Base-by-base conservation (phyloP, 805 yeast species). In the Cyberlindnera veronae region DNA sequence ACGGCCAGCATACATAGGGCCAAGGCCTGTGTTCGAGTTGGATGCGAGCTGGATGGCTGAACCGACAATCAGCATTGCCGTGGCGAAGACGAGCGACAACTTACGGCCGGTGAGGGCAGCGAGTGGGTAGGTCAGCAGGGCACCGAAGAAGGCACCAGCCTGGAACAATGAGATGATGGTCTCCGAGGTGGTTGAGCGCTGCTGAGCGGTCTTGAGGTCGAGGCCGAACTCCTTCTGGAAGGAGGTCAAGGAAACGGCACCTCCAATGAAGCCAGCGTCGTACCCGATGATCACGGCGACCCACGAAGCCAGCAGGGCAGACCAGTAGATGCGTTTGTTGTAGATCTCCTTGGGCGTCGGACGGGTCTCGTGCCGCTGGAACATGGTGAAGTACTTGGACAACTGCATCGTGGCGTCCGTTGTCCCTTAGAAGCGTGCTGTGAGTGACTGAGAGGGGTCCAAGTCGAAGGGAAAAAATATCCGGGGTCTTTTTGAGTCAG, bases 191-290 rank as follows among this genome's bases (percentile, higher is more conserved):
- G 33, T 38, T 1, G 66, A 51, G 3, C 55, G 55, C n/a, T 45
- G 32, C 14, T 54, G 47, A 0, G 57, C 22, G 4, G 68, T 42
- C 56, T 58, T 58, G 6, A 50, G 39, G 39, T 58, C 67, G 32
- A 73, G 48, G 13, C 69, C 72, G 51, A 75, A 76, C 50, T 71
- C 76, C 3, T 45, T 37, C 41, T 61, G 51, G 54, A 76, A 76
- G 3, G 76, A 67, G 8, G 53, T 58, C 32, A 75, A 57, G 1
- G 72, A 57, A n/a, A 72, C 68, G 5, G 76, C 69, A n/a, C 76
- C 73, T 10, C 79, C 80, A 36, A 74, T 71, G 54, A 72, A 74
- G 6, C 78, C 79, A 28, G 77, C 70, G 49, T 75, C 81, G 52
- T 75, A 75, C 12, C 80, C 80, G 41, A 74, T 71, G 40, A 71